Evolutionary conservation across 2,329 filamentous ascomycete species (phyloP).

Genomic region (Grosmannia huntii): DNA sequence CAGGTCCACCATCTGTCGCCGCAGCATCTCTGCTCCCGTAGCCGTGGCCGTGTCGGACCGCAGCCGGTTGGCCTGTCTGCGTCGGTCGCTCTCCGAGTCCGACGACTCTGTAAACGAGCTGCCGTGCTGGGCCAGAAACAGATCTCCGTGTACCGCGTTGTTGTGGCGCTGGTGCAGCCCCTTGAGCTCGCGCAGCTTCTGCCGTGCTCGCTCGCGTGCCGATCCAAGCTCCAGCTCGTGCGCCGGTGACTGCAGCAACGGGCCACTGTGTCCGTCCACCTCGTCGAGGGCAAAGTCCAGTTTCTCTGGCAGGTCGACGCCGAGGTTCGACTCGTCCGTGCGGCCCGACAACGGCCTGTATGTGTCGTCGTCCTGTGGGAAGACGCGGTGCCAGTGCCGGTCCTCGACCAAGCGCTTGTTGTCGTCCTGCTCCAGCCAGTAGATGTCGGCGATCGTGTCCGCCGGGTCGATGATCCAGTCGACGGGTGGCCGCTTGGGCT

Average conservation of each 20-base stretch:
- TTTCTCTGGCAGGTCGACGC: neutral
- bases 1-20: constrained; percentile 51
- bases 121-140: constrained; percentile 25
- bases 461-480: constrained; percentile 78
- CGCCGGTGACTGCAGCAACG: neutral
- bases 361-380: constrained; percentile 28
- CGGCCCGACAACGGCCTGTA: constrained; percentile 18
- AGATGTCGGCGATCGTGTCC: constrained; percentile 78
- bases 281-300: neutral
- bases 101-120: constrained; percentile 49
- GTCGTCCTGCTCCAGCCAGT: constrained; percentile 74
- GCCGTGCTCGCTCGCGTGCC: constrained; percentile 45
- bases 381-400: constrained; percentile 61
- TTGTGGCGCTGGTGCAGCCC: constrained; percentile 42
- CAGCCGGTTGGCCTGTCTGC: constrained; percentile 11
- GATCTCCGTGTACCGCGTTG: constrained; percentile 29
- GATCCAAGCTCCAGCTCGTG: constrained; percentile 20
- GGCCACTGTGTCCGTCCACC: too few relatives aligned
- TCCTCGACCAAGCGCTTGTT: constrained; percentile 78
- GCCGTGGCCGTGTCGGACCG: constrained; percentile 32
- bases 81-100: constrained; percentile 43
- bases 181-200: constrained; percentile 45
- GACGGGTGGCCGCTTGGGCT: constrained; percentile 58
- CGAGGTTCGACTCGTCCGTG: constrained; percentile 9
- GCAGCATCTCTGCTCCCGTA: constrained; percentile 38